Conservation (phyloP, 1,139 yeast species). For the Geotrichum citri-aurantii region DNA sequence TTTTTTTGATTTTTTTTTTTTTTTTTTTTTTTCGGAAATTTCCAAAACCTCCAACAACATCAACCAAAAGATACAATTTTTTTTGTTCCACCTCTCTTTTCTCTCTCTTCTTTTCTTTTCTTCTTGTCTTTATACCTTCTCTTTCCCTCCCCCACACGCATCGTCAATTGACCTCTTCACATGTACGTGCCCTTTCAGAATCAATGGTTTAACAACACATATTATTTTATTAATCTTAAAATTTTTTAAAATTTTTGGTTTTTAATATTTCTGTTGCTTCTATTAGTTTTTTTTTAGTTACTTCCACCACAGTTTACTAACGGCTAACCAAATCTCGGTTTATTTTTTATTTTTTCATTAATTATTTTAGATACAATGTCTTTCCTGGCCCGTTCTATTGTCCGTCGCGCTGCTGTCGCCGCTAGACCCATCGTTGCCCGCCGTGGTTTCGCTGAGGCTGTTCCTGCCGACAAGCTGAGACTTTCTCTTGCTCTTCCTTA, state of each 20-base stretch:
- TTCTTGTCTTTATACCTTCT: not conserved
- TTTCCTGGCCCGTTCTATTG: conserved; percentile 25
- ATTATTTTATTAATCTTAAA: no score
- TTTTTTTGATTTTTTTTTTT: not conserved
- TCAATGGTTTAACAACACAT: not conserved
- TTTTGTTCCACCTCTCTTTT: not conserved
- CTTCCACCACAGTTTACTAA: not conserved
- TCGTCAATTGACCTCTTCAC: not conserved
- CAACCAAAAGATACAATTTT: not conserved
- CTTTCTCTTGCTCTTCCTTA: conserved; percentile 71
- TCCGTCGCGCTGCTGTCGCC: conserved; percentile 25
- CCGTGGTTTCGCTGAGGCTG: conserved; percentile 89
- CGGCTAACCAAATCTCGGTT: no score
- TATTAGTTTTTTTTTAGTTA: not conserved
- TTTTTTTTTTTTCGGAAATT: not conserved
- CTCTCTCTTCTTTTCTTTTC: not conserved
- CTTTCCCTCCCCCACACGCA: not conserved
- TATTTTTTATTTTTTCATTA: not conserved
- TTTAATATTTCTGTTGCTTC: not conserved
- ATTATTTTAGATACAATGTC: conserved; percentile 23
- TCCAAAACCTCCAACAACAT: not conserved
- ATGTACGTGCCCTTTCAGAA: not conserved
- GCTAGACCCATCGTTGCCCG: conserved; percentile 60
- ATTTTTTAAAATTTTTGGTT: not conserved
- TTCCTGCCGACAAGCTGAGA: conserved; percentile 71